Evolutionary conservation across 495 filamentous ascomycete species (phyloP).

Genomic region (Lepidopterella palustris): DNA sequence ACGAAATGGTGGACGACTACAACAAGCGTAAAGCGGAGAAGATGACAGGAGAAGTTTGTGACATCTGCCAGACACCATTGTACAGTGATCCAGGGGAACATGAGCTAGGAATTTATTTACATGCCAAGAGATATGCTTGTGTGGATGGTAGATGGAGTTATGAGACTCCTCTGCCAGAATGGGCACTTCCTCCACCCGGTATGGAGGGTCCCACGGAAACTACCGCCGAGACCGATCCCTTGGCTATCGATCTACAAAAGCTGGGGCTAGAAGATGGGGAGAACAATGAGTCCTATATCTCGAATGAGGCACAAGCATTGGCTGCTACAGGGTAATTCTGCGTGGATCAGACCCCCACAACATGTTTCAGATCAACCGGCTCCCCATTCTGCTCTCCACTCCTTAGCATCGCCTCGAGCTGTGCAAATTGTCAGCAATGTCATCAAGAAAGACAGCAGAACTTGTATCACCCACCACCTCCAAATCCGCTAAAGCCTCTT

Average conservation of each 20-base stretch:
- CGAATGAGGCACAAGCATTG: background rate
- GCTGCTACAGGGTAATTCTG: conserved; percentile 28
- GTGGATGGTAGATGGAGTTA: conserved; percentile 77
- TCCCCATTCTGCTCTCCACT: conserved; percentile 55
- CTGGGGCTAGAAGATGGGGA: conserved; percentile 21
- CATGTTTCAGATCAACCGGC: conserved; percentile 28
- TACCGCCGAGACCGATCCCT: conserved; percentile 33
- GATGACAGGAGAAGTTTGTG: conserved; percentile 77
- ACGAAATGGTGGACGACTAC: conserved; percentile 83
- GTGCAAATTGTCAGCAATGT: background rate
- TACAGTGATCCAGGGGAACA: conserved; percentile 87
- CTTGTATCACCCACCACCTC: conserved; percentile 46
- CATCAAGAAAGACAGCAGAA: background rate
- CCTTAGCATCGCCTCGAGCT: conserved; percentile 51
- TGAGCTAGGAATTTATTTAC: conserved; percentile 88
- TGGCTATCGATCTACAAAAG: conserved; percentile 31
- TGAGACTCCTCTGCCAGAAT: conserved; percentile 72
- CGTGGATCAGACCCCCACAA: conserved; percentile 20
- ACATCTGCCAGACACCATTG: conserved; percentile 75
- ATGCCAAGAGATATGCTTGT: conserved; percentile 83
- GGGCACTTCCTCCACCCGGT: conserved; percentile 70
- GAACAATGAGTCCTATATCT: background rate
- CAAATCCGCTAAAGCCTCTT: conserved; percentile 64
- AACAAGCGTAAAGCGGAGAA: conserved; percentile 82
- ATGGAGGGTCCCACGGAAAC: conserved; percentile 36